A percentile compares a stretch with the other conserved stretches of the same genome.
Evolutionary conservation across 495 filamentous ascomycete genomes (phyloP).

Genomic region (Penicillium taxi): DNA sequence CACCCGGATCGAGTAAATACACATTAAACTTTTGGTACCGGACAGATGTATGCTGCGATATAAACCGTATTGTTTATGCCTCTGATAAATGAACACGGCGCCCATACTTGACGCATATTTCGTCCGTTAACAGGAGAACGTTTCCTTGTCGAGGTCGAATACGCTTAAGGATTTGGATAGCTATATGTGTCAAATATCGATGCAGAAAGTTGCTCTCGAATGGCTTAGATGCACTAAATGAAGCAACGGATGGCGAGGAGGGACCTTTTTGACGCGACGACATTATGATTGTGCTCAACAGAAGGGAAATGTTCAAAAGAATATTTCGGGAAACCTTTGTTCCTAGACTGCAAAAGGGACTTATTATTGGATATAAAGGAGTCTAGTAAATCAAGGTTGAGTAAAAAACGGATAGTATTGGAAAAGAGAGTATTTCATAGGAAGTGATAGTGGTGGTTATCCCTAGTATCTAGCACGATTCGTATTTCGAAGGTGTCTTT

Average conservation of each 20-base stretch:
- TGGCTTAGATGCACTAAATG: constrained; percentile 10
- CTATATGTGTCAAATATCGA: constrained; percentile 21
- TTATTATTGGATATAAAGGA: no score
- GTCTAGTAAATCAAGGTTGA: no score
- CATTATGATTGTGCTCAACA: constrained; percentile 2
- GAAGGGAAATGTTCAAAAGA: neutral
- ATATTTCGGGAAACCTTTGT: no score
- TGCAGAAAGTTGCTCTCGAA: constrained; percentile 13
- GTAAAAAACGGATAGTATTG: no score
- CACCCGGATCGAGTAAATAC: constrained; percentile 29
- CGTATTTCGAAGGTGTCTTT: no score
- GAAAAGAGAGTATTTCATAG: no score
- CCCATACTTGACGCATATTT: constrained; percentile 36
- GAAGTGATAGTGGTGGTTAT: no score
- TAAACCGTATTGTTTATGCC: constrained; percentile 41
- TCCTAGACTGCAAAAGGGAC: no score
- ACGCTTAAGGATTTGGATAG: constrained; percentile 18
- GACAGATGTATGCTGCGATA: constrained; percentile 40
- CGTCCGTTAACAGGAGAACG: constrained; percentile 28
- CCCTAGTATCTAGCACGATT: no score
- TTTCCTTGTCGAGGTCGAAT: constrained; percentile 16
- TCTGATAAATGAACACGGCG: constrained; percentile 32
- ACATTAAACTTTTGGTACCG: constrained; percentile 44
- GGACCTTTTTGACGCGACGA: constrained; percentile 4
- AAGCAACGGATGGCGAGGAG: constrained; percentile 4